These are phyloP conservation scores for Elongisporangium senticosum DNA, from an alignment of 352 stramenopile genomes.

Conservation along the genomic window DNA sequence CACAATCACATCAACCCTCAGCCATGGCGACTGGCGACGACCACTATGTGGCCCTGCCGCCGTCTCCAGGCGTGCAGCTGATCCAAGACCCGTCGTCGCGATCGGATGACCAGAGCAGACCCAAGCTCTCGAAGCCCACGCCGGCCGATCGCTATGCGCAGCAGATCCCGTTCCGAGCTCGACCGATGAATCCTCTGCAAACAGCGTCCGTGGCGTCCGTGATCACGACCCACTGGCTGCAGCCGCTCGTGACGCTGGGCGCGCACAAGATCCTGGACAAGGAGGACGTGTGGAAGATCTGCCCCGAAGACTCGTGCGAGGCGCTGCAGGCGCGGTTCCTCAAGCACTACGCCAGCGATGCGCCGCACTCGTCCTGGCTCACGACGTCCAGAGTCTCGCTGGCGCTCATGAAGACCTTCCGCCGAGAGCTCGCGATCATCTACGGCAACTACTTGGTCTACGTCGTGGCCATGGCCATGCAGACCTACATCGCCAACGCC, in stretches of 20 bases:
- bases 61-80: too few relatives aligned
- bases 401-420: constrained; percentile 16
- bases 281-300: constrained; percentile 24
- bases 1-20: too few relatives aligned
- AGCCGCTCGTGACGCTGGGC: constrained; percentile 31
- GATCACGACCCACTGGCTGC: constrained; percentile 22
- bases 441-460: constrained; percentile 23
- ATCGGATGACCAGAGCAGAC: too few relatives aligned
- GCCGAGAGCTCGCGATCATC: constrained; percentile 12
- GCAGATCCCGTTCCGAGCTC: too few relatives aligned
- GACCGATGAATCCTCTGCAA: too few relatives aligned
- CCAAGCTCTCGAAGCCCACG: too few relatives aligned
- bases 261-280: constrained; percentile 17
- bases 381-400: too few relatives aligned
- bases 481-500: constrained; percentile 18
- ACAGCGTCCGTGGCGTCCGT: constrained; percentile 10
- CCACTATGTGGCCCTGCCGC: too few relatives aligned
- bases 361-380: neutral
- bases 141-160: too few relatives aligned
- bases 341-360: constrained; percentile 8
- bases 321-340: constrained; percentile 10
- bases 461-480: constrained; percentile 22
- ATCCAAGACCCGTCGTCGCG: too few relatives aligned
- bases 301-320: constrained; percentile 17
- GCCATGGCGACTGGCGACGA: too few relatives aligned